Evolutionary conservation across 148 eudicot genomes (phyloP), one percentile per base, ranked within the genome.

Genomic region (Dysphania ambrosioides): DNA sequence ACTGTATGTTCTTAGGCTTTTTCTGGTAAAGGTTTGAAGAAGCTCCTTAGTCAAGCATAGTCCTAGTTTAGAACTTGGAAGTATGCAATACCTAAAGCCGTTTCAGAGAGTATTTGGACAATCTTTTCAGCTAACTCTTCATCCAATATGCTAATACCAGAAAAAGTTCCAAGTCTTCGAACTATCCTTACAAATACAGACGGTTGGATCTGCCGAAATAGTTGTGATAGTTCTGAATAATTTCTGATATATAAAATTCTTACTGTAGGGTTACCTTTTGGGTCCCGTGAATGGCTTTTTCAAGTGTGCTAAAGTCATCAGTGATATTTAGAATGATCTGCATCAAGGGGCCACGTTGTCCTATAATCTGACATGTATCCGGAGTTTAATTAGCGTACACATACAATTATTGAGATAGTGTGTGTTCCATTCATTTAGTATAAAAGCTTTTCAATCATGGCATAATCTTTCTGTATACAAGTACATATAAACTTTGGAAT

Each of bases 401-500:
- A n/a, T 56, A 56, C n/a, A 21, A 0, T 2, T 60, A 60, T 27
- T 9, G 4, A 18, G 26, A 3, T 24, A 62, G 36, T 24, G 24
- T 24, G 66, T 61, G 66, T 61, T 65, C 24, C 68, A 65, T 65
- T 61, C 66, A 65, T n/a, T 36, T 1, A n/a, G n/a, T n/a, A n/a
- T 12, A 47, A 16, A 47, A 47, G 21, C 53, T 47, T 47, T 47
- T 47, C 16, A 47, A 47, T 47, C 53, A 47, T 44, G 51, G n/a
- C 51, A 44, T 44, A 44, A 44, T 44, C 51, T 15, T 12, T 2
- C 51, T 15, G 15, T 13, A 44, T 44, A 44, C 19, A 2, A 16
- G 5, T 15, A 47, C 21, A n/a, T n/a, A n/a, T n/a, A n/a, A n/a
- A n/a, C n/a, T n/a, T n/a, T n/a, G n/a, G n/a, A n/a, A n/a, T n/a